These are phyloP conservation scores for Ochetophila trinervis DNA, from an alignment of 306 rosid genomes.

Conservation along the genomic window DNA sequence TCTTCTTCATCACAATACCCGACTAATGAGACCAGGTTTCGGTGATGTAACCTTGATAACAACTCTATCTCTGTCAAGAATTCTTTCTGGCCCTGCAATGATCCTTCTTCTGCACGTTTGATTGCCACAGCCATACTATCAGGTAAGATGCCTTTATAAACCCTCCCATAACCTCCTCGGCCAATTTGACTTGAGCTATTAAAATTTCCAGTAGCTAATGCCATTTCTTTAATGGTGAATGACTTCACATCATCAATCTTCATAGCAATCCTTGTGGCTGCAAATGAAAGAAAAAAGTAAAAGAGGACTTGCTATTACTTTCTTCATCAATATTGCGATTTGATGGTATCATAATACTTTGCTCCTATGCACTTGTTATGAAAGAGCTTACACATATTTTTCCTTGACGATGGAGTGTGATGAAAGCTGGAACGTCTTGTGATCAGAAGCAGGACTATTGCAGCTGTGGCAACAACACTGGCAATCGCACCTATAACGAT, in stretches of 20 bases:
- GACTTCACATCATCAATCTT: constrained; percentile 67
- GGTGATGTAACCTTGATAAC: constrained; percentile 78
- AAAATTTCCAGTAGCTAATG: constrained; percentile 56
- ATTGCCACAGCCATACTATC: constrained; percentile 56
- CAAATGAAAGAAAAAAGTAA: constrained; percentile 20
- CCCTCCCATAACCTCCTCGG: constrained; percentile 87
- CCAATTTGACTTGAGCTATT: constrained; percentile 54
- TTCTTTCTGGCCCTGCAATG: constrained; percentile 81
- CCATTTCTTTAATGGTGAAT: constrained; percentile 63
- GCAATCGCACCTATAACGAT: constrained; percentile 46
- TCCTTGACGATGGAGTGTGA: constrained; percentile 41
- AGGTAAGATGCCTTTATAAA: constrained; percentile 59
- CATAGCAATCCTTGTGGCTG: constrained; percentile 52
- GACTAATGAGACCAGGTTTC: constrained; percentile 66
- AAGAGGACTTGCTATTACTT: constrained; percentile 14
- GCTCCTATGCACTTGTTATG: background rate
- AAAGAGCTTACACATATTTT: constrained; percentile 47
- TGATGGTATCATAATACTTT: constrained; percentile 10
- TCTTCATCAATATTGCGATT: constrained; percentile 14
- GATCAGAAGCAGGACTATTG: constrained; percentile 39
- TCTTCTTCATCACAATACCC: constrained; percentile 76
- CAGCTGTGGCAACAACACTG: constrained; percentile 37
- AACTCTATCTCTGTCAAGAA: constrained; percentile 82
- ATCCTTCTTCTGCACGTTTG: constrained; percentile 76
- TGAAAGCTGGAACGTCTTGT: constrained; percentile 35